Percentiles rank a stretch among this genome's conserved stretches.
Evolutionary conservation across 1,284 basidiomycete genomes (phyloP).

Genomic region (Heliocybe sulcata): DNA sequence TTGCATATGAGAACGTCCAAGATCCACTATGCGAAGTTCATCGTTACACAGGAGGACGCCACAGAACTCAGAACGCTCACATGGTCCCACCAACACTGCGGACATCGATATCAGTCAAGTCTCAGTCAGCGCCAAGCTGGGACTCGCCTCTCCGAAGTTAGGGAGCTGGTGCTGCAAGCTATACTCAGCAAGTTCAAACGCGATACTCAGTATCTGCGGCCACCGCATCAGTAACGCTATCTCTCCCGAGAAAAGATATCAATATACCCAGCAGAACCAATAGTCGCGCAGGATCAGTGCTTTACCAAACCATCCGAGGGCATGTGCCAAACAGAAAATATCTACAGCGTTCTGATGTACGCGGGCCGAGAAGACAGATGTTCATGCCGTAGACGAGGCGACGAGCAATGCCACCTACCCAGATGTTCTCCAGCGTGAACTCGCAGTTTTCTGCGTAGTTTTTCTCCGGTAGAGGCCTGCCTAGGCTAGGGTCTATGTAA

Average conservation of each 20-base stretch:
- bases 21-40: slow-evolving; percentile 46
- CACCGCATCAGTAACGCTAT: neutral
- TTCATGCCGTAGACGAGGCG: neutral
- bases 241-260: slow-evolving; percentile 1
- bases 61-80: slow-evolving; percentile 34
- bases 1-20: slow-evolving; percentile 81
- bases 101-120: neutral
- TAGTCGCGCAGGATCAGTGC: slow-evolving; percentile 81
- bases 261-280: slow-evolving; percentile 80
- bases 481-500: slow-evolving; percentile 63
- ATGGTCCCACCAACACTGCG: slow-evolving; percentile 85
- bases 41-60: slow-evolving; percentile 4
- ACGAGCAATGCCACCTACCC: slow-evolving; percentile 38
- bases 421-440: slow-evolving; percentile 54
- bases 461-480: slow-evolving; percentile 72
- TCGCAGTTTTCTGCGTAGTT: slow-evolving; percentile 76
- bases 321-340: slow-evolving; percentile 77
- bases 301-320: slow-evolving; percentile 83
- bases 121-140: slow-evolving; percentile 9
- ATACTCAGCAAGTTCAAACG: slow-evolving; percentile 82
- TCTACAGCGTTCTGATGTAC: slow-evolving; percentile 61
- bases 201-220: slow-evolving; percentile 70
- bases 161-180: slow-evolving; percentile 76
- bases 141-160: slow-evolving; percentile 73
- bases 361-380: neutral